Percentiles rank a stretch among this genome's conserved stretches.
These are phyloP conservation scores for Trichomonascaceae sp. DNA, from an alignment of 1,139 yeast species.

Conservation along the genomic window DNA sequence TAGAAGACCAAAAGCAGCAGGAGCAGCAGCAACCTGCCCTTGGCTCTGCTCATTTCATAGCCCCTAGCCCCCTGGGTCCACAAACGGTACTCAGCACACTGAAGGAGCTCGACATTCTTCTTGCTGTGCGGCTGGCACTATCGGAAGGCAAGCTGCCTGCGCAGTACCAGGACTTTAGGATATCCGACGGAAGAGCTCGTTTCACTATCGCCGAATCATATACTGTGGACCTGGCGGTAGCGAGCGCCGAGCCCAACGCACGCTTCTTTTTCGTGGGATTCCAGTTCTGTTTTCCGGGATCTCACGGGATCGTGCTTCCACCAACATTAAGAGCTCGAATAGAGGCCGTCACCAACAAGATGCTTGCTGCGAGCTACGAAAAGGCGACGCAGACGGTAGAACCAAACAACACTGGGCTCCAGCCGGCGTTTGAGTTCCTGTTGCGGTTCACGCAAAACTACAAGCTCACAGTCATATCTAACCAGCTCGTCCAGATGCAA, in stretches of 20 bases:
- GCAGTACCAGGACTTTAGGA: slow-evolving; percentile 46
- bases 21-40: too few species aligned
- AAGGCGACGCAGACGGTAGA: slow-evolving; percentile 20
- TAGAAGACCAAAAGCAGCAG: slow-evolving; percentile 58
- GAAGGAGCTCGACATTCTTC: slow-evolving; percentile 54
- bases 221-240: slow-evolving; percentile 56
- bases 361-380: slow-evolving; percentile 30
- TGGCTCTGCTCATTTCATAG: slow-evolving; percentile 26
- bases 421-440: slow-evolving; percentile 43
- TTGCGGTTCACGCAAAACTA: slow-evolving; percentile 62
- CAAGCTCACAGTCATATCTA: slow-evolving; percentile 56
- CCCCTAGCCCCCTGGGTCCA: slow-evolving; percentile 39
- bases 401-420: neutral
- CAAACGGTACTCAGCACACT: slow-evolving; percentile 49
- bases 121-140: slow-evolving; percentile 66
- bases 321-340: slow-evolving; percentile 31
- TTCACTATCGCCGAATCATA: slow-evolving; percentile 56
- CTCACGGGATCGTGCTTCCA: slow-evolving; percentile 21
- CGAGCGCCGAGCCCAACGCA: slow-evolving; percentile 44
- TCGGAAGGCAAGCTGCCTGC: slow-evolving; percentile 47
- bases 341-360: slow-evolving; percentile 45
- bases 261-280: slow-evolving; percentile 70
- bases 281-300: slow-evolving; percentile 33
- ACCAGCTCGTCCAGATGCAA: slow-evolving; percentile 45
- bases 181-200: slow-evolving; percentile 65